Evolutionary conservation across 1,284 basidiomycete species (phyloP), one percentile per base, ranked within the genome.

Genomic region (Thelephora terrestris): DNA sequence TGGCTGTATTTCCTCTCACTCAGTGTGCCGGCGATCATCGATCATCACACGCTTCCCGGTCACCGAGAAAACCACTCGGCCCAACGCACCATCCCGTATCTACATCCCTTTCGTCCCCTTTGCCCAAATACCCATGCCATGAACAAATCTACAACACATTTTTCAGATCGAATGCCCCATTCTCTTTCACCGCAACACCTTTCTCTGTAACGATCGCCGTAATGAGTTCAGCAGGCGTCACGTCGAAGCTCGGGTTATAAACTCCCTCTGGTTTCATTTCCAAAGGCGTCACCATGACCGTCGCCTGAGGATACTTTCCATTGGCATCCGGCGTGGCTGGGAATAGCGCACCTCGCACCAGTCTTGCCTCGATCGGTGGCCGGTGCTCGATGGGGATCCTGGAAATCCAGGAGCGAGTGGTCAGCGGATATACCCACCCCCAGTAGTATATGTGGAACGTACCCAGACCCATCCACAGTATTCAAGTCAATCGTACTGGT

Each of bases 351-450:
- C 92, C 92, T 23, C 91, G 80, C 44, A 90, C 85, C 21, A 91
- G 76, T 55, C 87, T 89, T 0, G 92, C 91, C 66, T 96, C 92
- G 43, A 90, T 66, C 0, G 84, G 68, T 1, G 91, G 86, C 7
- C 92, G 75, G 44, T 95, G 88, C 64, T 96, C 92, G 58, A 96
- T 95, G 43, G 89, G 88, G 56, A 96, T 95, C 25, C 87, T 91
- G 47, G 46, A 48, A 37, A 36, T 7, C 50, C 27, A 20, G 23
- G 46, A 7, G 49, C 39, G 43, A 46, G 45, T 40, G 29, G 48
- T 29, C 24, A 29, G 48, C 16, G 21, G 34, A 21, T 35, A 47
- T 32, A 44, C 45, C 39, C 20, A 23, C 17, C 20, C 43, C 24
- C 34, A 29, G 45, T 18, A 25, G 17, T 37, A 17, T 29, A 35